Conservation (phyloP, 257 asterid genomes). For the Ophiorrhiza pumila region DNA sequence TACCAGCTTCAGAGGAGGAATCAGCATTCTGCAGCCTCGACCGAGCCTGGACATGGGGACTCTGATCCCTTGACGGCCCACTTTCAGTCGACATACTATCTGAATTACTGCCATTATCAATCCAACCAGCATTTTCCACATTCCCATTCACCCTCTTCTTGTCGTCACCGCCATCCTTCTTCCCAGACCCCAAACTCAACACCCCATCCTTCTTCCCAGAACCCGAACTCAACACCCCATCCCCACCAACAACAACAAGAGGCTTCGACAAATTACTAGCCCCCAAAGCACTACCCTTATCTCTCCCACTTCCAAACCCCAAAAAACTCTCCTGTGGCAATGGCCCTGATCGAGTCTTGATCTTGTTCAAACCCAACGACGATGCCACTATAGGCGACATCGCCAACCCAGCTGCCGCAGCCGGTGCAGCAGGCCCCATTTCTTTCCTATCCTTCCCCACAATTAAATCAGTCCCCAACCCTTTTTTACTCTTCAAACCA, state of each 20-base stretch:
- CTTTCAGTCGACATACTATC: conserved; percentile 69
- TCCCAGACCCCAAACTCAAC: conserved; percentile 22
- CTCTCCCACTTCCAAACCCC: conserved; percentile 59
- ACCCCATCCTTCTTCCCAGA: conserved; percentile 23
- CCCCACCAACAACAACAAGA: conserved; percentile 31
- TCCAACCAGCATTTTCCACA: conserved; percentile 23
- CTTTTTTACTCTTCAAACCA: conserved; percentile 25
- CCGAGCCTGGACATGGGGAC: conserved; percentile 59
- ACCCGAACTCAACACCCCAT: conserved; percentile 31
- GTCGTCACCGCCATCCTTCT: conserved; percentile 26
- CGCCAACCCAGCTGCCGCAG: conserved; percentile 44
- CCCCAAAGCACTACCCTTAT: conserved; percentile 67
- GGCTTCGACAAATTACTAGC: conserved; percentile 80
- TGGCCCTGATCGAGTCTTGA: conserved; percentile 99
- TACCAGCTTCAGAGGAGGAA: conserved; percentile 82
- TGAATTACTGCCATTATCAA: conserved; percentile 57
- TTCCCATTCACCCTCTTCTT: conserved; percentile 23
- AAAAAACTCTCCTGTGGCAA: conserved; percentile 97
- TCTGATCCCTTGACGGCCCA: conserved; percentile 70
- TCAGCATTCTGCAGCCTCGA: conserved; percentile 76
- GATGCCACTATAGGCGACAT: conserved; percentile 93
- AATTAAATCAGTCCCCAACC: conserved; percentile 39
- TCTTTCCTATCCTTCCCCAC: conserved; percentile 34
- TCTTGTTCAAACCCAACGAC: conserved; percentile 88
- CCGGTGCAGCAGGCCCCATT: conserved; percentile 28